Base-by-base conservation (phyloP, 176 grass and related monocot genomes). In the Carex pumila region DNA sequence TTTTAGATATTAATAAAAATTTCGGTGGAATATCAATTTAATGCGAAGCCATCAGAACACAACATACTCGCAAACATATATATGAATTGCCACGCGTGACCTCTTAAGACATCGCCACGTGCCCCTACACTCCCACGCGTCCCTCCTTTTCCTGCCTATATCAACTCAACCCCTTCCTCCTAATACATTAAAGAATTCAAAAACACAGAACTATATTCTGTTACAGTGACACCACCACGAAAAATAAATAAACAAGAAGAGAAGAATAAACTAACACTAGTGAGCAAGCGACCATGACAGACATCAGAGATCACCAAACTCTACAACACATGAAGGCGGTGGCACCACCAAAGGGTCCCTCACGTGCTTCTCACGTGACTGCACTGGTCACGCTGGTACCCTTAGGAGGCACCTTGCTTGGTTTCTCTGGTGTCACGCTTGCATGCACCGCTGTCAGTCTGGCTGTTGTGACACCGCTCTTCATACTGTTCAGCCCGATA, bases 401-500 rank as follows among this genome's bases (percentile, higher is more conserved):
- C 13, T 81, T 92, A 49, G 88, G 79, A 17, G 67, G 39, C 19
- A 60, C 80, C 18, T 82, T 93, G 21, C 86, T 93, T 18, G 78
- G 30, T 54, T 73, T 86, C 45, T 81, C 88, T 0, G 84, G 81
- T 2, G 61, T 78, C 63, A 80, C 70, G 43, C 81, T 93, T 31
- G 76, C 80, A 4, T 65, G 36, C 0, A 92, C 88, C 17, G 17
- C 82, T 59, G n/a, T 63, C 12, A 73, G 88, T 7, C 22, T 86
- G 57, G 79, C 86, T 0, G 43, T 92, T 5, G 21, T 65, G 2
- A n/a, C 67, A 43, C 88, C 88, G 5, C 86, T 90, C 47, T 78
- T 88, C 30, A 32, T 92, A 49, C 57, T 92, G 29, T 88, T 86
- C 86, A 92, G 91, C 73, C 88, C 91, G 18, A 81, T 92, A 9